phyloP scores from a whole-genome alignment of 495 filamentous ascomycete genomes.

The Podospora pseudopauciseta region DNA sequence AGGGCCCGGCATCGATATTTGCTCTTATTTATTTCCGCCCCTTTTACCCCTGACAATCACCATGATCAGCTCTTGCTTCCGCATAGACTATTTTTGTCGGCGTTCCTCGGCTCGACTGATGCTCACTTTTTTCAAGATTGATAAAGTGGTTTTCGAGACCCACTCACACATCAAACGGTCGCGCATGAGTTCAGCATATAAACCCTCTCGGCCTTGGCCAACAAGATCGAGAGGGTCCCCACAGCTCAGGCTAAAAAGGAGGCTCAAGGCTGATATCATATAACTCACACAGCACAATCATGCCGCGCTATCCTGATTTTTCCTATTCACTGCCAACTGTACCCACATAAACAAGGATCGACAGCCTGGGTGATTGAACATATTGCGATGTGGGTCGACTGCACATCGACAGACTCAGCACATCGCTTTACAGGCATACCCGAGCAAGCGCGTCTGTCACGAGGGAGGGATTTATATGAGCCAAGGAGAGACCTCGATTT shows the following conservation, averaged over 20 bases:
- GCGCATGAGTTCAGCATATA: not conserved
- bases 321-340: not conserved
- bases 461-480: not conserved
- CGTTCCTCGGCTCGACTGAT: not conserved
- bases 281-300: not conserved
- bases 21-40: not conserved
- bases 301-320: not conserved
- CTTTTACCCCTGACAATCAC: not conserved
- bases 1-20: not conserved
- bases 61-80: not conserved
- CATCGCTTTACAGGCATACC: not conserved
- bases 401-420: not conserved
- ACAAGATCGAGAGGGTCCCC: not conserved
- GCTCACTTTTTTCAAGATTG: not conserved
- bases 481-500: not conserved
- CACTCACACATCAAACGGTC: not conserved
- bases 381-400: not conserved
- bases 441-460: not conserved
- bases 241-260: constrained; percentile 19
- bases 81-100: not conserved
- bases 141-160: not conserved
- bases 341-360: not conserved
- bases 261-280: constrained; percentile 12
- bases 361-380: not conserved
- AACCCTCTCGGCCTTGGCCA: not conserved